These are phyloP conservation scores for Zygnema circumcarinatum DNA, from an alignment of 139 green algal genomes.

Conservation along the genomic window DNA sequence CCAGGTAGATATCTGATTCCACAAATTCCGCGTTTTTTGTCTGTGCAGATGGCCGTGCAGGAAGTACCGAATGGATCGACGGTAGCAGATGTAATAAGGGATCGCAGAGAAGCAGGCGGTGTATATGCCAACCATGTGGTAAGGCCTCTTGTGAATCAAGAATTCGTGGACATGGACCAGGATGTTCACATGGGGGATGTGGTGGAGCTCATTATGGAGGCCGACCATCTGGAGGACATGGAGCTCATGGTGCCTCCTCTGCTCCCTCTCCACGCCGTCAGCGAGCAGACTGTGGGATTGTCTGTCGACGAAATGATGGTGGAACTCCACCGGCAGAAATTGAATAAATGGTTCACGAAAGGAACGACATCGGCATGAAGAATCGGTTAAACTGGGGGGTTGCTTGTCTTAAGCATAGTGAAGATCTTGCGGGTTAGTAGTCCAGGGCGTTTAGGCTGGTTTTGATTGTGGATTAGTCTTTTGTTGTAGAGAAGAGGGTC, in stretches of 20 bases:
- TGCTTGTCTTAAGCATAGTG: too few relatives aligned
- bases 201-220: conserved; percentile 14
- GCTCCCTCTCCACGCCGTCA: conserved; percentile 2
- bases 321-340: not conserved
- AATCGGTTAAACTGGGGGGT: too few relatives aligned
- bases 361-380: too few relatives aligned
- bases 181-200: conserved; percentile 23
- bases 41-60: conserved; percentile 30
- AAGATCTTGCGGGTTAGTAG: too few relatives aligned
- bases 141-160: conserved; percentile 20
- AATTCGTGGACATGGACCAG: conserved; percentile 38
- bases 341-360: too few relatives aligned
- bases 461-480: too few relatives aligned
- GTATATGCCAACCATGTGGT: conserved; percentile 2
- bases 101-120: not conserved
- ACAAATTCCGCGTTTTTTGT: too few relatives aligned
- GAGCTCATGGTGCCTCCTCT: not conserved
- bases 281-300: not conserved
- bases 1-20: too few relatives aligned
- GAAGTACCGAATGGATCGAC: conserved; percentile 33
- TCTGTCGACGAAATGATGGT: not conserved
- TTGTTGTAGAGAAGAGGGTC: too few relatives aligned
- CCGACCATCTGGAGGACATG: not conserved
- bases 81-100: conserved; percentile 32
- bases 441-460: too few relatives aligned